Base-by-base conservation (phyloP, 768 basidiomycete genomes). In the Pholiota molesta region DNA sequence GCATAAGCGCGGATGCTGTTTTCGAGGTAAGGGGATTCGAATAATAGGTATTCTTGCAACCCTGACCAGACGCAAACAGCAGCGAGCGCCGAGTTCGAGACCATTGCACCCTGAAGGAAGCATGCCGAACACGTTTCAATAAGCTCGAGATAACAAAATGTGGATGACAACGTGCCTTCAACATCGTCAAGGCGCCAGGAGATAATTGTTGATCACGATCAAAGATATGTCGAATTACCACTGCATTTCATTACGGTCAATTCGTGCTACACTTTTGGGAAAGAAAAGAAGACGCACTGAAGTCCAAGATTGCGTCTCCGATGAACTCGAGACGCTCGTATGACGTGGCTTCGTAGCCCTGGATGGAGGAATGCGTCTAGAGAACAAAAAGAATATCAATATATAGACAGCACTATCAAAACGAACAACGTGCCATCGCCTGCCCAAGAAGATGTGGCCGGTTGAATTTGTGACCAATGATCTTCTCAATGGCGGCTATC, bases 221-320 rank as follows among this genome's bases (percentile, higher is more conserved):
- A 67, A 82, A 94, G 55, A 94, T 83, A 72, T 92, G 81, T 21
- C 83, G 84, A 31, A 92, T 84, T 21, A 91, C 86, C 78, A 93
- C 93, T 94, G 51, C 45, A 65, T 33, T 17, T 51, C 52, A 57
- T 57, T 55, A 40, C 66, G 31, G 62, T 49, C n/a, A 49, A 26
- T 26, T 49, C 47, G 47, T 19, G 11, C 11, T 49, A 57, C n/a
- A 37, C 10, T 55, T 49, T 51, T 55, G 44, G n/a, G 47, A 33
- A 29, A 56, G 52, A 51, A 29, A 59, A 31, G 40, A 52, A 56
- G 42, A 56, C 91, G 58, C 68, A 94, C 93, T 74, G 61, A 92
- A 90, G 72, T 95, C 94, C 26, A 95, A 81, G 55, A 95, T 84
- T 1, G 91, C 91, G 74, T 95, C 94, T 13, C 94, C 94, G 42